Evolutionary conservation across 1,284 basidiomycete species (phyloP).

Genomic region (Microbotryomycetes sp.): DNA sequence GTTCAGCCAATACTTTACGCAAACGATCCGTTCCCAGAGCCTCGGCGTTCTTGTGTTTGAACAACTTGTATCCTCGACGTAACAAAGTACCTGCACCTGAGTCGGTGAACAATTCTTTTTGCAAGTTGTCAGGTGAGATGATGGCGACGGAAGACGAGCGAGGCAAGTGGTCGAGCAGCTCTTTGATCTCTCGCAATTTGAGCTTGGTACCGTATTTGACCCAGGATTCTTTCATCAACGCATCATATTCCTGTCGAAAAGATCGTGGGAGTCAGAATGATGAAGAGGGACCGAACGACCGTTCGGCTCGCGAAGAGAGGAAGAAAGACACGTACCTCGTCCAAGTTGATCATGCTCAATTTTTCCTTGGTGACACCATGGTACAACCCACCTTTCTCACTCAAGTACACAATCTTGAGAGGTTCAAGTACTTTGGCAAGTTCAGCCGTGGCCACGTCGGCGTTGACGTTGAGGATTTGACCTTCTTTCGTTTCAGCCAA

Average conservation of each 20-base stretch:
- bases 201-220: constrained; percentile 99
- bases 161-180: constrained; percentile 94
- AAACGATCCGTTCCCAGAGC: constrained; percentile 85
- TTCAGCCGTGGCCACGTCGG: constrained; percentile 92
- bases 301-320: neutral
- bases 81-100: constrained; percentile 96
- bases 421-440: constrained; percentile 93
- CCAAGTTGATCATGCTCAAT: constrained; percentile 91
- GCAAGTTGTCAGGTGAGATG: constrained; percentile 86
- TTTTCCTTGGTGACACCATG: constrained; percentile 95
- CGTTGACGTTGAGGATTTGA: constrained; percentile 94
- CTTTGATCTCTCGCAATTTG: constrained; percentile 98
- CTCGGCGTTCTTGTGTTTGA: constrained; percentile 77
- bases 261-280: neutral
- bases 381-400: constrained; percentile 97
- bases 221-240: constrained; percentile 98
- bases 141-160: constrained; percentile 97
- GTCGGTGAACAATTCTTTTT: constrained; percentile 98
- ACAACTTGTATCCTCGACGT: constrained; percentile 94
- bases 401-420: constrained; percentile 98
- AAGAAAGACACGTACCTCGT: constrained; percentile 82
- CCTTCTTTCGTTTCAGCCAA: constrained; percentile 85
- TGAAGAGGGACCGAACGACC: neutral
- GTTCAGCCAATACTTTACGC: constrained; percentile 84
- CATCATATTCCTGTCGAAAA: constrained; percentile 73